Conservation (phyloP, 2,329 filamentous ascomycete genomes). For the Xylariaceae sp. region DNA sequence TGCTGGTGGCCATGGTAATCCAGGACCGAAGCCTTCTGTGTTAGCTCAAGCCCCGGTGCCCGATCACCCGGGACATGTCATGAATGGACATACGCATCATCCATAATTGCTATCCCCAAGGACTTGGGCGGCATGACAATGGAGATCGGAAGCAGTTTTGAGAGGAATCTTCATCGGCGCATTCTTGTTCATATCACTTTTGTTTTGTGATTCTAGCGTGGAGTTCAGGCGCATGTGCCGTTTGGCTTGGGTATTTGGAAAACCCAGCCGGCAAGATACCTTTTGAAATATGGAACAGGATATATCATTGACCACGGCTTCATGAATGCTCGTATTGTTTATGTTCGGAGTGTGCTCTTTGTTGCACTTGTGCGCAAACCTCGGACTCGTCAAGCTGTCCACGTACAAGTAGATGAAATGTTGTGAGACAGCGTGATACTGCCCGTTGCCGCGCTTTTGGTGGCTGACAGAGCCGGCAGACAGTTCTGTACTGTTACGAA, state of each 20-base stretch:
- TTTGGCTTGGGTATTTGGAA: not conserved
- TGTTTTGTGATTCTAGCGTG: constrained; percentile 2
- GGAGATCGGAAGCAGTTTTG: not conserved
- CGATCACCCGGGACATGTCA: constrained; percentile 42
- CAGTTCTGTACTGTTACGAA: too few relatives aligned
- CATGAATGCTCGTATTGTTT: not conserved
- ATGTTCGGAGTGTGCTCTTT: not conserved
- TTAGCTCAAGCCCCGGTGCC: constrained; percentile 38
- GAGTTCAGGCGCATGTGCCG: constrained; percentile 12
- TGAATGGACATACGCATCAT: constrained; percentile 26
- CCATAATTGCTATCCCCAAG: not conserved
- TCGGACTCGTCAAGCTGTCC: not conserved
- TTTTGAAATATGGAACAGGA: not conserved
- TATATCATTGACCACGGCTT: not conserved
- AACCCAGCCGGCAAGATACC: not conserved
- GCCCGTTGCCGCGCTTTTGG: not conserved
- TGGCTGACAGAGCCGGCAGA: not conserved
- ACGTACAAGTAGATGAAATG: not conserved
- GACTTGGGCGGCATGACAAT: not conserved
- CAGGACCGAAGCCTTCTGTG: constrained; percentile 17
- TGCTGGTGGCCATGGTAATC: constrained; percentile 25
- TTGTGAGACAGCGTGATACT: not conserved
- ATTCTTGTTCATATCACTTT: not conserved
- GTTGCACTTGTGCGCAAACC: not conserved
- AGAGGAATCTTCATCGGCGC: not conserved